Base-by-base conservation (phyloP, 257 asterid genomes). In the Lavandula angustifolia region DNA sequence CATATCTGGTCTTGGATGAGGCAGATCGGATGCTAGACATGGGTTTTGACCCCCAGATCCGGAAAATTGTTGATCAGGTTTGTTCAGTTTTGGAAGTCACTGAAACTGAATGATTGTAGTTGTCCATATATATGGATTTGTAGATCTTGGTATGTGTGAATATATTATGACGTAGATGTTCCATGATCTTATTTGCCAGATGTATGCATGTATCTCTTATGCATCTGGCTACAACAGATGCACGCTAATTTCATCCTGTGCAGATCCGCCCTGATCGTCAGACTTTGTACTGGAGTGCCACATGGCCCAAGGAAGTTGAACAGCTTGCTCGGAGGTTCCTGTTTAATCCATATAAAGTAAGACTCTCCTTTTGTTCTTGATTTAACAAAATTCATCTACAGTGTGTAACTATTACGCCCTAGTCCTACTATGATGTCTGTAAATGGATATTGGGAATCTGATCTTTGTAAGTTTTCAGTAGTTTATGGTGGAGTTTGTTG, bases 221-320 rank as follows among this genome's bases (percentile, higher is more conserved):
- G 27, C 27, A 51, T 66, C 58, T 40, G 38, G 22, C 6, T 51
- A 38, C 9, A 43, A 40, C 4, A 10, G 33, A 54, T 18, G 27
- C 29, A 38, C 33, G 48, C 27, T 41, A 11, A 38, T 34, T 54
- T 54, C 27, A 14, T 47, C 48, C 41, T 73, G 29, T 79, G 76
- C 86, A 92, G 99, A 92, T 92, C 57, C 96, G 99, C 52, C 95
- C 99, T 9, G 99, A 92, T 71, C 99, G 97, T 70, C 99, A 92
- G 72, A 92, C 99, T 35, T 79, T 92, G 69, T 92, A 92, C 75
- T 92, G 99, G 99, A 92, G 99, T 84, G 99, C 99, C 51, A 92
- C 99, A 27, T 92, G 99, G 99, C 99, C 99, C 35, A 92, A 87
- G 87, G 99, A 92, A 76, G 99, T 92, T 49, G 99, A 92, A 66